Evolutionary conservation across 73 alveolate species (phyloP).

Genomic region (Paramecium caudatum): DNA sequence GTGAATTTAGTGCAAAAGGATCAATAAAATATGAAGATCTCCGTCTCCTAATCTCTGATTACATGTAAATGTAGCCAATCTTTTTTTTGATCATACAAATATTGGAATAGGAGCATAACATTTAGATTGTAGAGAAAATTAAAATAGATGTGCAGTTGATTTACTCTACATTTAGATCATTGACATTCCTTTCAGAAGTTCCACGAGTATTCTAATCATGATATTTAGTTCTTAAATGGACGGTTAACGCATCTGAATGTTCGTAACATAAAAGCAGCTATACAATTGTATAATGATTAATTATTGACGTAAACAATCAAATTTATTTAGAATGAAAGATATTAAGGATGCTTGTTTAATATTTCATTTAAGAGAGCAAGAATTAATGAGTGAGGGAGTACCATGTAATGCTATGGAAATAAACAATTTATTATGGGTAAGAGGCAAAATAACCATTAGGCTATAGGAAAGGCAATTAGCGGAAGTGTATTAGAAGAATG

Average conservation of each 20-base stretch:
- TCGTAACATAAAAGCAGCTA: slow-evolving; percentile 16
- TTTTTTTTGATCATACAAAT: not conserved
- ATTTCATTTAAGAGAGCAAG: slow-evolving; percentile 57
- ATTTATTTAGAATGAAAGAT: slow-evolving; percentile 39
- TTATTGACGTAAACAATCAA: not conserved
- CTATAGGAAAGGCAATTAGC: slow-evolving; percentile 45
- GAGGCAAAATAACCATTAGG: not conserved
- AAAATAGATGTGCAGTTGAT: slow-evolving; percentile 27
- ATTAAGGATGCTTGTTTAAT: slow-evolving; percentile 63
- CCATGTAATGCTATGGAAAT: slow-evolving; percentile 41
- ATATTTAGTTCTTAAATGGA: slow-evolving; percentile 50
- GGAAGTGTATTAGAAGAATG: slow-evolving; percentile 43
- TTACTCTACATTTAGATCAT: not conserved
- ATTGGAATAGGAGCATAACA: not conserved
- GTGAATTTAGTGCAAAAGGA: slow-evolving; percentile 56
- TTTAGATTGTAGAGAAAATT: slow-evolving; percentile 50
- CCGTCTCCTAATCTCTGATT: slow-evolving; percentile 1
- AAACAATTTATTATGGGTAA: slow-evolving; percentile 55
- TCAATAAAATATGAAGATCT: slow-evolving; percentile 47
- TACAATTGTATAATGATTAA: slow-evolving; percentile 28
- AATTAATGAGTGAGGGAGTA: slow-evolving; percentile 67
- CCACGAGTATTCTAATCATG: slow-evolving; percentile 36
- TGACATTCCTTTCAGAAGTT: slow-evolving; percentile 6
- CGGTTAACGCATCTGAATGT: slow-evolving; percentile 45
- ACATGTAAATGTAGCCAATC: slow-evolving; percentile 55